Base-by-base conservation (phyloP, 2,329 filamentous ascomycete species). In the Tolypocladium ovalisporum region DNA sequence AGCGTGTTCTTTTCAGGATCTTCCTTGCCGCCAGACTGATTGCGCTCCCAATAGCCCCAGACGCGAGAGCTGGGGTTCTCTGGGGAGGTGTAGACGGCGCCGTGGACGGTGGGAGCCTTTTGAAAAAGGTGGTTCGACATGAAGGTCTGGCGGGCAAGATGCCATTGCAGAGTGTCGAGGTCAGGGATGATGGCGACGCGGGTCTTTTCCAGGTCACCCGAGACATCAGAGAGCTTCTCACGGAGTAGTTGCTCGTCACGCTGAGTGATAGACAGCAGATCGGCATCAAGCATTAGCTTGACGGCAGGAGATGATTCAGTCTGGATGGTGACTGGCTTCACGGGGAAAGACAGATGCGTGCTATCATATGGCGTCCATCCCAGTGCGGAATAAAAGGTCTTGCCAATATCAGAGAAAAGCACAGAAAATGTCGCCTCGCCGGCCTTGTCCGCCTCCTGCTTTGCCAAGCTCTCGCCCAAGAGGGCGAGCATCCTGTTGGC, bases 401-500 rank as follows among this genome's bases (percentile, higher is more conserved):
- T 88, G 24, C 92, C 90, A 62, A 95, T 91, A 65, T 95, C 90
- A 10, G 90, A 96, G 71, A 86, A 96, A 10, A 97, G 77, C 9
- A 95, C 81, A 0, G 89, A 92, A 70, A 93, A 94, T 17, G 71
- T 61, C 69, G 78, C 67, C 54, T 74, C 72, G 32, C 66, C 63
- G n/a, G 65, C 53, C 29, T 66, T 40, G 62, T 66, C 54, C 2
- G 62, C 61, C 47, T 72, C 63, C 40, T 61, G 60, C 1, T 56
- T 56, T 17, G 62, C 62, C 29, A 83, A 68, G 39, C 64, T 62
- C 10, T 66, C 61, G 17, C 80, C 84, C 39, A 94, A 68, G 63
- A 92, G 84, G 47, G 71, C 70, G 70, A 92, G 81, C 86, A 94
- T 92, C 57, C 86, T 79, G 57, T 80, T 81, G 0, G 89, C 90